Evolutionary conservation across 306 rosid species (phyloP).

Genomic region (Quercus gilva): DNA sequence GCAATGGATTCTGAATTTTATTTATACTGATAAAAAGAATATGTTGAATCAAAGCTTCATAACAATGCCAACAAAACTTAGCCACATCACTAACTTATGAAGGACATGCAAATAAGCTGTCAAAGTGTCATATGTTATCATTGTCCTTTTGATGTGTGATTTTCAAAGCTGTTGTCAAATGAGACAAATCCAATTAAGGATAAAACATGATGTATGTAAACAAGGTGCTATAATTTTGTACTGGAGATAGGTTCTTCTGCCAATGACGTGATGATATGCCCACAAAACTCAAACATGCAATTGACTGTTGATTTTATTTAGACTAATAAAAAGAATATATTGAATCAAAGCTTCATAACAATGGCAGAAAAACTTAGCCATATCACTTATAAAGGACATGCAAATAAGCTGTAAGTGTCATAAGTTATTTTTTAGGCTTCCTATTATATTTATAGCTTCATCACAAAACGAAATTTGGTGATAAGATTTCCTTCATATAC

Average conservation of each 20-base stretch:
- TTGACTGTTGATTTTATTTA: conserved; percentile 3
- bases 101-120: neutral
- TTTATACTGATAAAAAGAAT: neutral
- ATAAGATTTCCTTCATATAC: neutral
- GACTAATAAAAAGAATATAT: neutral
- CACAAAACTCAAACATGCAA: conserved; percentile 1
- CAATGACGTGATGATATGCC: conserved; percentile 12
- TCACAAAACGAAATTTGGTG: neutral
- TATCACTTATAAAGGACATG: neutral
- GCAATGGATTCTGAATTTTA: conserved; percentile 1
- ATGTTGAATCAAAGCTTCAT: neutral
- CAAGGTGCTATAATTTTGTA: neutral
- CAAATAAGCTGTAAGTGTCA: neutral
- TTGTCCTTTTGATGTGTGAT: no score
- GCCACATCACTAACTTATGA: no score
- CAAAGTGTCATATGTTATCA: neutral
- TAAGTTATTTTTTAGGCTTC: neutral
- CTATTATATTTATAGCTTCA: neutral
- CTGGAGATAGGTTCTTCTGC: conserved; percentile 4
- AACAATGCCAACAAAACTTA: neutral
- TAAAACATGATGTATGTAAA: neutral
- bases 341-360: neutral
- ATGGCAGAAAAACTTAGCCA: neutral
- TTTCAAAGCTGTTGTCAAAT: no score
- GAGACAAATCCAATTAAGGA: no score